Percentiles rank a stretch among this genome's conserved stretches.
Conservation (phyloP, 441 rosid genomes). For the Viola pubescens region DNA sequence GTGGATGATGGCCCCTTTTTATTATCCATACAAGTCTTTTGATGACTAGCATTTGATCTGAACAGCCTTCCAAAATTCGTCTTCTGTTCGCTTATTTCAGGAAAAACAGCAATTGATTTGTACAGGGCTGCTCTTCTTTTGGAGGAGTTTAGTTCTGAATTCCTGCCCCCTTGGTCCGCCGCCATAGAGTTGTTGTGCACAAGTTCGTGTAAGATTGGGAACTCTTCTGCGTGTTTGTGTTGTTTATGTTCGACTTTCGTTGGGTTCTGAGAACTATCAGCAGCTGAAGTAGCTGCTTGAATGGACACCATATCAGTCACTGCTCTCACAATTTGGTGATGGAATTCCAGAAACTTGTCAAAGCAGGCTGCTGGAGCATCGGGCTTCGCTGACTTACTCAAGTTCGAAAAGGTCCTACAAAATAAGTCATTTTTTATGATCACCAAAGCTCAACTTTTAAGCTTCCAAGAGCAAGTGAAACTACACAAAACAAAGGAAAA, state of each 20-base stretch:
- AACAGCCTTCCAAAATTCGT: constrained; percentile 25
- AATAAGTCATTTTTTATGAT: background rate
- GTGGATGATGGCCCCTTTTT: constrained; percentile 24
- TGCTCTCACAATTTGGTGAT: constrained; percentile 49
- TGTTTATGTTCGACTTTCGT: constrained; percentile 17
- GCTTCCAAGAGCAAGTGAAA: background rate
- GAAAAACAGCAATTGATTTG: constrained; percentile 42
- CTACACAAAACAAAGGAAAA: background rate
- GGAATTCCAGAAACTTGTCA: constrained; percentile 68
- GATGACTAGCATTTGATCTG: constrained; percentile 26
- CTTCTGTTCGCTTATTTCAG: constrained; percentile 36
- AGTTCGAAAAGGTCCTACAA: constrained; percentile 54
- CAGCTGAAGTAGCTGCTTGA: constrained; percentile 46
- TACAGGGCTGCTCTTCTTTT: constrained; percentile 38
- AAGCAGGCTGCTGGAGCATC: constrained; percentile 70
- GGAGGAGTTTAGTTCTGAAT: constrained; percentile 27
- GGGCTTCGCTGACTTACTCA: constrained; percentile 61
- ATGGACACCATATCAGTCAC: constrained; percentile 47
- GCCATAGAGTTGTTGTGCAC: constrained; percentile 37
- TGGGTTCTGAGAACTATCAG: constrained; percentile 25
- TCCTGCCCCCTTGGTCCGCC: constrained; percentile 25
- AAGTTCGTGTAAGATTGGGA: constrained; percentile 46
- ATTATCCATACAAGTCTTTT: constrained; percentile 21
- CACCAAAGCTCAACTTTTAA: background rate
- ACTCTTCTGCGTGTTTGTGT: constrained; percentile 24